Base-by-base conservation (phyloP, 257 asterid genomes). In the Fraxinus cuspidata region DNA sequence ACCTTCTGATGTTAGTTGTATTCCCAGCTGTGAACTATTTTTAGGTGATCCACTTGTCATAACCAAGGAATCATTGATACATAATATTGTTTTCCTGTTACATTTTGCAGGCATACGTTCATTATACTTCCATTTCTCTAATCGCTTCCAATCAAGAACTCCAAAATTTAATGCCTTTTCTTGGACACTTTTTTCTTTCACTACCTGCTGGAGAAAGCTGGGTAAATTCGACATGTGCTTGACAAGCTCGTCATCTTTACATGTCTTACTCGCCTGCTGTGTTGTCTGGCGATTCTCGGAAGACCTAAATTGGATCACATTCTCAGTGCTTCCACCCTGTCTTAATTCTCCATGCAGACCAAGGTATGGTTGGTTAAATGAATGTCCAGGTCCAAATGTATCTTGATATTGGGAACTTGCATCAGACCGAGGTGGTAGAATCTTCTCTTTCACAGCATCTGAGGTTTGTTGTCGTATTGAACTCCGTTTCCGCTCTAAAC, bases 141-240 rank as follows among this genome's bases (percentile, higher is more conserved):
- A 83, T 44, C 85, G 88, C 82, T 86, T 89, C 97, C 97, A 96
- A 74, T 93, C 98, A 38, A 96, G 97, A 84, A 96, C 99, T 72
- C 99, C 99, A 63, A 93, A 89, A 85, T 88, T 96, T 58, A 96
- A 86, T 38, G 97, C 99, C 86, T 88, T 90, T 42, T 84, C 98
- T 78, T 92, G 97, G 76, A 89, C 51, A 72, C 82, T 89, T 29
- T 82, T 87, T 71, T 86, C 92, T 81, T 84, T 90, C 78, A 87
- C 95, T 5, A 81, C 83, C 71, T 79, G 90, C 84, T 88, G 97
- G 80, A 96, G 97, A 87, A 89, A 96, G 78, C 84, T 78, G 76
- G 98, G 99, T 82, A 94, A 81, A 79, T 90, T 92, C 9, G 97
- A 93, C 99, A 96, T 96, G 89, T 96, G 90, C 86, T 84, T 89